Evolutionary conservation across 805 yeast species (phyloP).

Genomic region (Suhomyces sp.): DNA sequence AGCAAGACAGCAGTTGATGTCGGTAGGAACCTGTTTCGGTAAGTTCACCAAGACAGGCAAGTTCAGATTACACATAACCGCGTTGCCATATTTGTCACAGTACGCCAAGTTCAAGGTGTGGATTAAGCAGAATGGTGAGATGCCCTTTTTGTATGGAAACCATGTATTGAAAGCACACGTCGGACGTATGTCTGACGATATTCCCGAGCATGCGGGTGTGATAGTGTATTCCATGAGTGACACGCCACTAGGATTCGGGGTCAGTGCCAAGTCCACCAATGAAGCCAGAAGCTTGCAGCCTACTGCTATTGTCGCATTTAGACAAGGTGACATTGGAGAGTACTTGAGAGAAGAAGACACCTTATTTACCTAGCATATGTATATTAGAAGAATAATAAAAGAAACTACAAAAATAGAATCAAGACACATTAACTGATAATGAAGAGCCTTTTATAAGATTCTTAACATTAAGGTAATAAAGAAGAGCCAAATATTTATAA

Average conservation of each 20-base stretch:
- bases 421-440: no score
- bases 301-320: slow-evolving; percentile 88
- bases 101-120: slow-evolving; percentile 92
- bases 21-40: slow-evolving; percentile 90
- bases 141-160: slow-evolving; percentile 97
- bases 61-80: slow-evolving; percentile 91
- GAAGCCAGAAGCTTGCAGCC: slow-evolving; percentile 90
- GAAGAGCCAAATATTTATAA: no score
- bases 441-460: no score
- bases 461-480: no score
- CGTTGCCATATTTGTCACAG: slow-evolving; percentile 76
- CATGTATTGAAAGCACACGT: slow-evolving; percentile 95
- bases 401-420: no score
- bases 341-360: slow-evolving; percentile 97
- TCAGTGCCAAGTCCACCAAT: slow-evolving; percentile 84
- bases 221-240: slow-evolving; percentile 89
- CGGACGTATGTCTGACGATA: slow-evolving; percentile 95
- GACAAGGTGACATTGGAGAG: slow-evolving; percentile 98
- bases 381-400: neutral
- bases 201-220: slow-evolving; percentile 97
- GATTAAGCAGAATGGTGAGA: slow-evolving; percentile 96
- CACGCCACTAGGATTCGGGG: slow-evolving; percentile 93
- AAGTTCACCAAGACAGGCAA: slow-evolving; percentile 97
- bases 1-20: slow-evolving; percentile 85
- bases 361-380: slow-evolving; percentile 60